Base-by-base conservation (phyloP, 768 basidiomycete genomes). In the Suillus occidentalis region DNA sequence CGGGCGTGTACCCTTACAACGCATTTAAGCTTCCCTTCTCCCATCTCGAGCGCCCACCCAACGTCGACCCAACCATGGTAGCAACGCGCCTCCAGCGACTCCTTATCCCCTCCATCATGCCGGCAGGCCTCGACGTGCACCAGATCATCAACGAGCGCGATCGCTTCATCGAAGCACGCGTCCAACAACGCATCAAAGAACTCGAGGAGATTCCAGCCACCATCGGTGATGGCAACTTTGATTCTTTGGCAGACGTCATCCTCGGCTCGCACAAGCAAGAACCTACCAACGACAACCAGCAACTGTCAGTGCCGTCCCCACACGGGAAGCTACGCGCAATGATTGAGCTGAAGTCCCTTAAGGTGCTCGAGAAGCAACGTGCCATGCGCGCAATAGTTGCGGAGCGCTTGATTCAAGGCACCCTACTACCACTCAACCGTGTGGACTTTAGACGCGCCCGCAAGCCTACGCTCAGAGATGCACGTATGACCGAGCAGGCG, bases 281-380 rank as follows among this genome's bases (percentile, higher is more conserved):
- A 61, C 57, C 42, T 10, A 79, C 81, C 63, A 72, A 78, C 16
- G 67, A 64, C 60, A 65, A 40, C 12, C 61, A 45, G 13, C 61
- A 63, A 13, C 39, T 53, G 9, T 42, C 61, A 3, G 7, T 36
- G 18, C 78, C 80, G 63, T 77, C 84, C 22, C 84, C 87, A 1
- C 89, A 92, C 65, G 92, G 91, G 43, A 96, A 96, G 75, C 81
- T 98, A 12, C 89, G 90, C 42, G 95, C 94, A 0, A 78, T 95
- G 63, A 97, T 99, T 66, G 97, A 99, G 78, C 88, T 98, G 73
- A 97, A 96, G 74, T 86, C 89, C 16, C 85, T 99, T 9, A 87
- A 89, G 12, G 84, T 99, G 28, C 84, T 97, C 28, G 93, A 96
- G 65, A 97, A 95, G 72, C 97, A 99, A 71, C 88, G 92, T n/a